Evolutionary conservation across 352 stramenopile species (phyloP), one percentile per base, ranked within the genome.

Genomic region (Saprolegnia diclina): DNA sequence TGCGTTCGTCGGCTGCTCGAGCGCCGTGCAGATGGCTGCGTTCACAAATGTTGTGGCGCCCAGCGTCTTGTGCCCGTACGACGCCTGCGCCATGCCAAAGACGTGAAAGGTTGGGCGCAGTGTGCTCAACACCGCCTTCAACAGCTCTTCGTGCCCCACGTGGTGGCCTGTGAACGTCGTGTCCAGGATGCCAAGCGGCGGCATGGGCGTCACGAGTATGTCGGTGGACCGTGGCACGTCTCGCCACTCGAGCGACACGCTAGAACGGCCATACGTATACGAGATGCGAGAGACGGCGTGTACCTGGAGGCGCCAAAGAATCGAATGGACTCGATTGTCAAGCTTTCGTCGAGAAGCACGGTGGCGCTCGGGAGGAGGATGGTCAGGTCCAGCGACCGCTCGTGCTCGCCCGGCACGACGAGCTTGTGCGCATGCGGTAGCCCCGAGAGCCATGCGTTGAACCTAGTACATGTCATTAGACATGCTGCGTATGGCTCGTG

Each of bases 1-100:
- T 0, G 71, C 55, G 68, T 96, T 89, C 35, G 72, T 73, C 11
- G 82, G 85, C 5, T 77, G 80, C 18, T 82, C 75, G 0, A 89
- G 65, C 55, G 90, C 71, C 26, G 83, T 94, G 71, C 71, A 92
- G 14, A 74, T 94, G 14, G 88, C 79, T 32, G 88, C 89, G 73
- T 98, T 98, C 55, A 97, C 78, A 64, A 93, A 97, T 5, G 91
- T 75, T 0, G 91, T 98, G 7, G 72, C 73, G 7, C 88, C 90
- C 67, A 96, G 75, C n/a, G 76, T 85, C 22, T 82, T 83, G 21
- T 82, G 77, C 67, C 92, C 92, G 63, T 91, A 95, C 10, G 76
- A 83, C 76, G 97, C 87, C 69, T 97, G 92, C 65, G 97, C 94
- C 74, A 97, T 89, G 40, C 90, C 92, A 73, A 97, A 98, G 5